Conservation (phyloP, 2,329 filamentous ascomycete genomes). For the Colletotrichum sp. region DNA sequence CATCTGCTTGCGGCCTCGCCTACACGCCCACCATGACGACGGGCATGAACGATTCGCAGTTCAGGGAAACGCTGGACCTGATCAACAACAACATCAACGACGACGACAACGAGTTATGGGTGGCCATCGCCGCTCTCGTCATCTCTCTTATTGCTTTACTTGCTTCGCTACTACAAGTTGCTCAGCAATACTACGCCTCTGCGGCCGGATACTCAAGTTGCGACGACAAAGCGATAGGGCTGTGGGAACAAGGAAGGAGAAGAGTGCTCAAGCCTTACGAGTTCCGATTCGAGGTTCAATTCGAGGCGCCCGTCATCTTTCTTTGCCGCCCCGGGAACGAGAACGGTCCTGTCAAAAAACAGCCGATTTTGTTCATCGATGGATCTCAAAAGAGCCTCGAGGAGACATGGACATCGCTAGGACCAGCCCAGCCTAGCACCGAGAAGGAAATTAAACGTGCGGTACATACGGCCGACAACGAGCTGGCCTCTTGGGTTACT, state of each 20-base stretch:
- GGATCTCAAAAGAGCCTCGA: slow-evolving; percentile 41
- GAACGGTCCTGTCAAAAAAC: slow-evolving; percentile 35
- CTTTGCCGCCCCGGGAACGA: slow-evolving; percentile 45
- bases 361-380: slow-evolving; percentile 40
- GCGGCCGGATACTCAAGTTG: slow-evolving; percentile 55
- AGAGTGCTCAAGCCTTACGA: slow-evolving; percentile 46
- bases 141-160: slow-evolving; percentile 52
- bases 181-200: slow-evolving; percentile 56
- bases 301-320: slow-evolving; percentile 56
- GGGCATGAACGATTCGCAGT: slow-evolving; percentile 4
- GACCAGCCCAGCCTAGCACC: too few species aligned
- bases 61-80: background rate
- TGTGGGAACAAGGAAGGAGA: slow-evolving; percentile 46
- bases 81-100: slow-evolving; percentile 16
- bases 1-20: too few species aligned
- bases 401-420: slow-evolving; percentile 22
- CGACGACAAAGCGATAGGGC: slow-evolving; percentile 52
- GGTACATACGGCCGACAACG: slow-evolving; percentile 61
- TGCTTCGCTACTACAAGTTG: slow-evolving; percentile 51
- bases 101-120: slow-evolving; percentile 35
- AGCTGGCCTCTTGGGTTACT: slow-evolving; percentile 59
- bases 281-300: slow-evolving; percentile 55
- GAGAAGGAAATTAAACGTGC: too few species aligned
- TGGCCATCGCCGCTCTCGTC: slow-evolving; percentile 50
- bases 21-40: background rate